A percentile compares a stretch with the other conserved stretches of the same genome.
These are phyloP conservation scores for Chalciporus sphaerocephalus DNA, from an alignment of 768 basidiomycete species.

Conservation along the genomic window DNA sequence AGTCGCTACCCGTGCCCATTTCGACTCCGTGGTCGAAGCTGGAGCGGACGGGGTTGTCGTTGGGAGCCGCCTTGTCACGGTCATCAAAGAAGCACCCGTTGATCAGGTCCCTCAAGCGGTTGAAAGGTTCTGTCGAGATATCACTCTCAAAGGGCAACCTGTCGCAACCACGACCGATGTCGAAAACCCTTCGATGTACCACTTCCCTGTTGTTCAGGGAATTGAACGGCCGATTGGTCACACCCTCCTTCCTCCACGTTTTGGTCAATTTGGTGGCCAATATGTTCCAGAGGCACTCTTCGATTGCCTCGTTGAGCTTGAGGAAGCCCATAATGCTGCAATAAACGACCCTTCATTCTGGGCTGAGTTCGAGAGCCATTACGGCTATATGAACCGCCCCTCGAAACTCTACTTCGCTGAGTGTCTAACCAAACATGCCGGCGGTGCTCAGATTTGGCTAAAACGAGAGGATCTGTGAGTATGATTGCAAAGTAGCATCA, in stretches of 20 bases:
- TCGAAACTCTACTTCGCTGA: slow-evolving; percentile 89
- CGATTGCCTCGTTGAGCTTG: slow-evolving; percentile 88
- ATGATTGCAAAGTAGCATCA: background rate
- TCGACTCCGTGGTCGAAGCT: slow-evolving; percentile 75
- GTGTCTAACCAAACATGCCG: slow-evolving; percentile 81
- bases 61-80: slow-evolving; percentile 76
- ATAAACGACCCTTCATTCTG: slow-evolving; percentile 85
- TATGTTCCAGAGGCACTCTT: slow-evolving; percentile 97
- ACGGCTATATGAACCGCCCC: slow-evolving; percentile 92
- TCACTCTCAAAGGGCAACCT: slow-evolving; percentile 44
- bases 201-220: too few relatives aligned
- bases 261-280: slow-evolving; percentile 95
- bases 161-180: background rate
- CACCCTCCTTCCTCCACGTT: slow-evolving; percentile 68
- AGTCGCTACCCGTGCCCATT: slow-evolving; percentile 85
- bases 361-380: slow-evolving; percentile 85
- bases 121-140: slow-evolving; percentile 68
- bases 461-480: slow-evolving; percentile 90
- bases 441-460: slow-evolving; percentile 97
- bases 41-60: slow-evolving; percentile 95
- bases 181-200: slow-evolving; percentile 14
- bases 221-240: background rate
- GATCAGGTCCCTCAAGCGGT: slow-evolving; percentile 51
- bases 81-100: slow-evolving; percentile 64
- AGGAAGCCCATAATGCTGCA: slow-evolving; percentile 85